Evolutionary conservation across 2,329 filamentous ascomycete genomes (phyloP).

Genomic region (Aspergillus piperis): DNA sequence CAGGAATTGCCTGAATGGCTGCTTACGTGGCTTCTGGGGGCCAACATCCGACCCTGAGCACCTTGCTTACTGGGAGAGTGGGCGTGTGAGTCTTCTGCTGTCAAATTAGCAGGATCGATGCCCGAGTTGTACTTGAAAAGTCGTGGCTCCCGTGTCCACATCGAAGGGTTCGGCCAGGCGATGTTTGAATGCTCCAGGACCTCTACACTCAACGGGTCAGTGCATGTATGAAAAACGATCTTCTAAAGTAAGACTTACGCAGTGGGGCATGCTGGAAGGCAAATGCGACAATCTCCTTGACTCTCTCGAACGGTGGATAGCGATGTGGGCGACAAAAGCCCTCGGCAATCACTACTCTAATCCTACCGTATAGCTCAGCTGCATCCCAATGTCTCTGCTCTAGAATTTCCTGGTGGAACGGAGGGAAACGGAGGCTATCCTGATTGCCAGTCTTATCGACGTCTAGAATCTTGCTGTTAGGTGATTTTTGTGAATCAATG

Average conservation of each 20-base stretch:
- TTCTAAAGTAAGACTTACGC: conserved; percentile 51
- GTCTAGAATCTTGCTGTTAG: conserved; percentile 25
- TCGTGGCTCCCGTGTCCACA: conserved; percentile 61
- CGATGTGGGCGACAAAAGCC: conserved; percentile 59
- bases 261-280: conserved; percentile 83
- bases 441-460: conserved; percentile 60
- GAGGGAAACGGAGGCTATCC: conserved; percentile 68
- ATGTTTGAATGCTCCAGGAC: conserved; percentile 72
- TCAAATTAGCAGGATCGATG: conserved; percentile 34
- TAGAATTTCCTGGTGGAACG: conserved; percentile 69
- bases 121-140: conserved; percentile 38
- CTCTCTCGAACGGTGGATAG: conserved; percentile 59
- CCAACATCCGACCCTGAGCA: conserved; percentile 18
- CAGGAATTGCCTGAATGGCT: conserved; percentile 29
- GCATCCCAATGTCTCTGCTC: conserved; percentile 71
- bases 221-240: background rate
- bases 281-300: conserved; percentile 74
- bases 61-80: conserved; percentile 60
- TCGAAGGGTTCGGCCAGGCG: conserved; percentile 74
- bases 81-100: conserved; percentile 58
- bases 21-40: conserved; percentile 24
- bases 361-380: conserved; percentile 69
- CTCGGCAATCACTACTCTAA: conserved; percentile 76
- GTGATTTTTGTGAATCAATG: conserved; percentile 13
- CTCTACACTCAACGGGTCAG: conserved; percentile 51